Conservation (phyloP, 1,139 yeast genomes). For the Saccharomycopsis crataegensis region DNA sequence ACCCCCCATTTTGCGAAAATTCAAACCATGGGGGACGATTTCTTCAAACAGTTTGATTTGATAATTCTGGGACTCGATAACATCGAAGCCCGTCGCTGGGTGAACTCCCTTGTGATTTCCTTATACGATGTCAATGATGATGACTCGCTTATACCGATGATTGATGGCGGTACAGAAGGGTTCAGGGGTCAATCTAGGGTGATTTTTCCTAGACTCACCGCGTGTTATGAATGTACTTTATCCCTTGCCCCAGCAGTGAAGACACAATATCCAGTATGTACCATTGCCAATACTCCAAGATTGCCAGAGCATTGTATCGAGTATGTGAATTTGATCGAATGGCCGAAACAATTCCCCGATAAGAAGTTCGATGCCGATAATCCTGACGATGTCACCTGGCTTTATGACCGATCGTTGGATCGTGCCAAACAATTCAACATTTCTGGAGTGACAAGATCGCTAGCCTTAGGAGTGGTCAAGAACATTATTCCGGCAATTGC, state of each 20-base stretch:
- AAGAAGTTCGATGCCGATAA: conserved; percentile 59
- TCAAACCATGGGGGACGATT: conserved; percentile 61
- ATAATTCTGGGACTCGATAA: conserved; percentile 87
- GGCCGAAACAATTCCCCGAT: conserved; percentile 49
- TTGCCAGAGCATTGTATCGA: conserved; percentile 92
- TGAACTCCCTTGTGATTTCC: conserved; percentile 65
- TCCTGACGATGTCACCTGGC: conserved; percentile 60
- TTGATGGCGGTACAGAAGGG: conserved; percentile 97
- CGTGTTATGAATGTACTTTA: conserved; percentile 90
- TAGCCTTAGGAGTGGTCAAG: conserved; percentile 84
- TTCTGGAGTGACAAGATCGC: conserved; percentile 59
- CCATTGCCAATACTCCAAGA: conserved; percentile 90
- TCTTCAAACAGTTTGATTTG: conserved; percentile 61
- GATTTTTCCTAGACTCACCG: conserved; percentile 73
- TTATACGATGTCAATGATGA: conserved; percentile 49
- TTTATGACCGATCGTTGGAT: conserved; percentile 45
- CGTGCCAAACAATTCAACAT: conserved; percentile 66
- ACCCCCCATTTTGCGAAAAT: conserved; percentile 58
- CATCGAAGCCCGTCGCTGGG: conserved; percentile 89
- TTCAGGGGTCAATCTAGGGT: conserved; percentile 88
- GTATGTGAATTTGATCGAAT: conserved; percentile 76
- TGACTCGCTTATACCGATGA: conserved; percentile 61
- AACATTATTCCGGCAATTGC: conserved; percentile 93
- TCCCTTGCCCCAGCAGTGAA: conserved; percentile 65
- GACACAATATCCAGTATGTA: conserved; percentile 76